Evolutionary conservation across 2,329 filamentous ascomycete genomes (phyloP).

Genomic region (Neonectria magnoliae): DNA sequence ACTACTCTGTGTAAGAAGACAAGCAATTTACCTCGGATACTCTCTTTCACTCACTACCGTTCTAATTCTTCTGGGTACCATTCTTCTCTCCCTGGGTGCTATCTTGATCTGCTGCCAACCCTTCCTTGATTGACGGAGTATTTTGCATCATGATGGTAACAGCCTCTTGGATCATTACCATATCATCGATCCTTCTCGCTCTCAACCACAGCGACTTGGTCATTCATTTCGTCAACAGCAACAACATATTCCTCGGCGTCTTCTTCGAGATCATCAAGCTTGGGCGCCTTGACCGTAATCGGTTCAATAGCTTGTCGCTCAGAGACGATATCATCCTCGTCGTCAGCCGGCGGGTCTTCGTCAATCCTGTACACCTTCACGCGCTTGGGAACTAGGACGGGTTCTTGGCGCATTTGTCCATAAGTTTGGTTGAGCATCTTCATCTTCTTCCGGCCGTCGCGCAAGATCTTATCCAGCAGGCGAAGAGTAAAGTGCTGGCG

Average conservation of each 20-base stretch:
- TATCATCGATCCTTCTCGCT: constrained; percentile 1
- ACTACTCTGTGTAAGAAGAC: no score
- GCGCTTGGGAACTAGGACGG: neutral
- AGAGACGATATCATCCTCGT: neutral
- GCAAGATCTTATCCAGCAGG: constrained; percentile 8
- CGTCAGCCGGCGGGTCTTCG: constrained; percentile 3
- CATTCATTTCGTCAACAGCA: neutral
- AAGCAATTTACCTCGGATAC: no score
- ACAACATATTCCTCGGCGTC: neutral
- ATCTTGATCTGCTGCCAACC: neutral
- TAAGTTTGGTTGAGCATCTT: constrained; percentile 11
- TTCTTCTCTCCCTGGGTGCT: no score
- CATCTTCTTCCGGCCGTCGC: constrained; percentile 5
- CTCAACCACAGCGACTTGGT: neutral
- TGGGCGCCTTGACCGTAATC: no score
- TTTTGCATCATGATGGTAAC: constrained; percentile 11
- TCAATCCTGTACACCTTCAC: neutral
- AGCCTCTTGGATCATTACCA: neutral
- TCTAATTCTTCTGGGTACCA: no score
- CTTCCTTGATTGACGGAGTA: constrained; percentile 6
- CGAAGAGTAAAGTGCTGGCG: constrained; percentile 14
- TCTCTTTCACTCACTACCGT: no score
- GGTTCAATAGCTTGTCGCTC: no score
- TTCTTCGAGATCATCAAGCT: neutral
- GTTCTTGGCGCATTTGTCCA: constrained; percentile 1